Base-by-base conservation (phyloP, 306 rosid species). In the Aeschynomene evenia region DNA sequence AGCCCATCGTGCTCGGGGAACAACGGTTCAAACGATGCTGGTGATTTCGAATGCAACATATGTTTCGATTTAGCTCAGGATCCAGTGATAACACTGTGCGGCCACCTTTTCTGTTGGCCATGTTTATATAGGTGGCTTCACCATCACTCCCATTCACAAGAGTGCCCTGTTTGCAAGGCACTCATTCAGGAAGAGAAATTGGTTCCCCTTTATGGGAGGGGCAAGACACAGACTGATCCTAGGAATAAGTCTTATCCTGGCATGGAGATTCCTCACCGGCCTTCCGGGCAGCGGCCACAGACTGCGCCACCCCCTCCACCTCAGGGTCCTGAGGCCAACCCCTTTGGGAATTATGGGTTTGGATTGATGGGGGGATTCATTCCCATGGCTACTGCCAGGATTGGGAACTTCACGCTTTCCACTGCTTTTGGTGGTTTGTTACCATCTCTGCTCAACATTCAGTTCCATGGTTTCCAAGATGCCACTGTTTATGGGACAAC, bases 151-250 rank as follows among this genome's bases (percentile, higher is more conserved):
- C 91, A 90, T 63, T 88, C 80, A 22, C 97, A 94, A 56, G 97
- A 90, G 70, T 94, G 98, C 74, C 98, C 98, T 1, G 97, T 94
- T 70, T 94, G 97, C 66, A 94, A 94, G 83, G 97, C 96, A 37
- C 83, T 90, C 9, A 48, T 94, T 13, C 80, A 85, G 46, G 94
- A 90, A 45, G 89, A 87, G 21, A 94, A 88, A 66, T 72, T 94
- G 85, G 94, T 90, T 55, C 98, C 98, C 2, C 94, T 94, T 22
- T 94, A 94, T 72, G 97, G 98, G 23, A 87, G 98, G 74, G 97
- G 97, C 8, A 94, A 91, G 74, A 37, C 71, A 8, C 91, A 79
- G 48, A 63, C 89, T 2, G 98, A 94, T 70, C 98, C 97, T 1
- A 78, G 98, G 70, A 82, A 86, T 18, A 94, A 83, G 21, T 85